phyloP scores from a whole-genome alignment of 2,329 filamentous ascomycete species.

The Aspergillus arachidicola region DNA sequence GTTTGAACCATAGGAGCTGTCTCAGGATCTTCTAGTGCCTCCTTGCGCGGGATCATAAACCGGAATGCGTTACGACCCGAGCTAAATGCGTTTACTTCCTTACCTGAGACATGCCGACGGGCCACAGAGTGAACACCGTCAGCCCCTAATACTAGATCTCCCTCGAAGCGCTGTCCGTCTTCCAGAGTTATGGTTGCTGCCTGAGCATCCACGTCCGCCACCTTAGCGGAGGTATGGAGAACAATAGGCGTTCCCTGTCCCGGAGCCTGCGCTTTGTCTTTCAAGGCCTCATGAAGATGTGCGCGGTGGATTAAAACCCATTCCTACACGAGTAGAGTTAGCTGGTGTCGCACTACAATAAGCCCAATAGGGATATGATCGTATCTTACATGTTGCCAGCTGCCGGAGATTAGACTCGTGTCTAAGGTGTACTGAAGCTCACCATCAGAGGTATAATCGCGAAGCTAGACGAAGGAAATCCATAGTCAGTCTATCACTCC shows the following conservation, averaged over 20 bases:
- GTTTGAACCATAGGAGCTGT: slow-evolving; percentile 41
- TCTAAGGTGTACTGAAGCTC: slow-evolving; percentile 32
- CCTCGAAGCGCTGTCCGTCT: slow-evolving; percentile 46
- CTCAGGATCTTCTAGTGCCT: slow-evolving; percentile 42
- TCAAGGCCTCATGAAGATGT: slow-evolving; percentile 56
- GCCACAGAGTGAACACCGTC: slow-evolving; percentile 53
- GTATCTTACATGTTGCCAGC: slow-evolving; percentile 35
- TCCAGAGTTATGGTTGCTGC: slow-evolving; percentile 49
- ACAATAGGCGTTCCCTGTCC: slow-evolving; percentile 42
- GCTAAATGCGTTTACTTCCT: slow-evolving; percentile 42
- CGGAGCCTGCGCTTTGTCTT: slow-evolving; percentile 46
- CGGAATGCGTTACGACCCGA: slow-evolving; percentile 62
- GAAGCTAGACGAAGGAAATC: slow-evolving; percentile 21
- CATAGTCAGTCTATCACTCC: not conserved
- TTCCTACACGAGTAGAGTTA: slow-evolving; percentile 24
- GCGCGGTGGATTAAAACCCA: slow-evolving; percentile 60
- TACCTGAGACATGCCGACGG: slow-evolving; percentile 30
- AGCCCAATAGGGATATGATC: no score
- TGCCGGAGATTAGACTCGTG: slow-evolving; percentile 21
- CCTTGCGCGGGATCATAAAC: slow-evolving; percentile 55
- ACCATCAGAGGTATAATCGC: slow-evolving; percentile 44
- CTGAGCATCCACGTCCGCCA: slow-evolving; percentile 47
- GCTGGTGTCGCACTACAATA: not conserved
- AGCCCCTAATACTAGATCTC: slow-evolving; percentile 57
- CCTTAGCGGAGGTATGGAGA: slow-evolving; percentile 48